Evolutionary conservation across 495 filamentous ascomycete species (phyloP).

Genomic region (Aspergillus heteromorphus): DNA sequence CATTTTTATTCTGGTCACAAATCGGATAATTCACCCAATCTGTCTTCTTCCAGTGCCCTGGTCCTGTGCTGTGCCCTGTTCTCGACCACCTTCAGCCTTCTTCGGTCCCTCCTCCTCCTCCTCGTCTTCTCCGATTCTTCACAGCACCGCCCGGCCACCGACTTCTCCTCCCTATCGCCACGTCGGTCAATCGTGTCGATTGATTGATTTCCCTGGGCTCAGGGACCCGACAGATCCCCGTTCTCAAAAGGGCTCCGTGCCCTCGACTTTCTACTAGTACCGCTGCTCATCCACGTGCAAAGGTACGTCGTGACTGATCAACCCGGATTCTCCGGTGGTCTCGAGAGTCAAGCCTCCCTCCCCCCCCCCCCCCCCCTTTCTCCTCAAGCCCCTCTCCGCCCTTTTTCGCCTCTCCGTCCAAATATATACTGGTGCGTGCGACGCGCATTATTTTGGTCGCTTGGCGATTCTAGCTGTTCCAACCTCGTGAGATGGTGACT

Average conservation of each 20-base stretch:
- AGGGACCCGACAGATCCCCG: neutral
- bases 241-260: slow-evolving; percentile 12
- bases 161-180: neutral
- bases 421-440: neutral
- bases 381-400: neutral
- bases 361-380: neutral
- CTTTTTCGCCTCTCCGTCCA: neutral
- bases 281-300: slow-evolving; percentile 14
- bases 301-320: slow-evolving; percentile 13
- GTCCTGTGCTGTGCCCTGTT: neutral
- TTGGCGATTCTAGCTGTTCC: neutral
- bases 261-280: slow-evolving; percentile 9
- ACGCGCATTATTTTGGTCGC: neutral
- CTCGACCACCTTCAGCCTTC: neutral
- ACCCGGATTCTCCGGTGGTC: slow-evolving; percentile 12
- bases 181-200: neutral
- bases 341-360: too few species aligned
- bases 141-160: neutral
- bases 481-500: slow-evolving; percentile 4
- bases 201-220: neutral
- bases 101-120: neutral
- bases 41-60: neutral
- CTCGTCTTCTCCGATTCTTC: neutral
- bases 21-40: neutral
- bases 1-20: neutral